These are phyloP conservation scores for Penicillium goetzii DNA, from an alignment of 495 filamentous ascomycete species.

Conservation along the genomic window DNA sequence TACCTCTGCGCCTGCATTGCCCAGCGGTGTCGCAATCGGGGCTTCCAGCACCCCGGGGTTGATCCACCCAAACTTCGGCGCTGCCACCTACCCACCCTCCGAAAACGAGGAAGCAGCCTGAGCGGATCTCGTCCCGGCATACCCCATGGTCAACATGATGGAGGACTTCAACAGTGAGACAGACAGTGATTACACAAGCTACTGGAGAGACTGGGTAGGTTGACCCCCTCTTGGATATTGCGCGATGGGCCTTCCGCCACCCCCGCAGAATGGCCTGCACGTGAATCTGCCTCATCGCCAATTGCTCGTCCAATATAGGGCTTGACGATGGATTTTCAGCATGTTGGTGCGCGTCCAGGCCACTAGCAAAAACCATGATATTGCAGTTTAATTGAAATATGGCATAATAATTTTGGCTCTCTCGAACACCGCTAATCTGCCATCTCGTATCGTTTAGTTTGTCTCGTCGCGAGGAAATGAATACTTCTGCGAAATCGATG, in stretches of 20 bases:
- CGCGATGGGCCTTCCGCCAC: neutral
- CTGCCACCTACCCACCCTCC: constrained; percentile 22
- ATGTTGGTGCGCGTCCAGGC: neutral
- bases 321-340: neutral
- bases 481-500: constrained; percentile 99
- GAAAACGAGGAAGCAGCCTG: constrained; percentile 15
- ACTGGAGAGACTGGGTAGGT: constrained; percentile 99
- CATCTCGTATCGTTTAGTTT: constrained; percentile 62
- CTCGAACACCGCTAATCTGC: constrained; percentile 24
- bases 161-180: constrained; percentile 98
- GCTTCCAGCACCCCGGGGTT: constrained; percentile 35
- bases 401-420: neutral
- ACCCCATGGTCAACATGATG: constrained; percentile 54
- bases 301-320: neutral
- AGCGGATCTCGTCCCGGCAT: constrained; percentile 3
- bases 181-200: constrained; percentile 98
- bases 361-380: neutral
- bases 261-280: constrained; percentile 6
- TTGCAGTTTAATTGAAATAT: neutral
- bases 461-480: constrained; percentile 97
- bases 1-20: constrained; percentile 13
- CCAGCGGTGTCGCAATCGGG: constrained; percentile 34
- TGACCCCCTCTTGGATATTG: constrained; percentile 12
- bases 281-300: neutral
- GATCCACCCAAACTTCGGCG: constrained; percentile 40